Conservation (phyloP, 441 rosid species). For the Adansonia rubrostipa region DNA sequence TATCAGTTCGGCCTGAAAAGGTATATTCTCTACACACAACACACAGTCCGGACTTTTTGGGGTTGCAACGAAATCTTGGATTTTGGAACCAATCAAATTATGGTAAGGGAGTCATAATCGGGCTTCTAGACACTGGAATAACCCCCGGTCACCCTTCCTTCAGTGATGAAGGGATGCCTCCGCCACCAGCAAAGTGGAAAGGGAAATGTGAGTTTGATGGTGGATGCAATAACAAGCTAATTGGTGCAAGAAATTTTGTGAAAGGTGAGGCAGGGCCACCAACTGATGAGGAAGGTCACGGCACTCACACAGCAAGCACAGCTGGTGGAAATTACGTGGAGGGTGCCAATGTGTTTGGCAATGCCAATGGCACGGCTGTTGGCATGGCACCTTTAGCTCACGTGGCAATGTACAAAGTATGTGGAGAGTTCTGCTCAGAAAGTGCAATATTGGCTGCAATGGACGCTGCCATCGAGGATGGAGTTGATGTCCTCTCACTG, state of each 20-base stretch:
- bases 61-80: constrained; percentile 44
- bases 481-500: constrained; percentile 57
- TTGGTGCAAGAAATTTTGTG: constrained; percentile 48
- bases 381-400: constrained; percentile 86
- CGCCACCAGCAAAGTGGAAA: constrained; percentile 66
- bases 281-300: constrained; percentile 65
- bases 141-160: constrained; percentile 62
- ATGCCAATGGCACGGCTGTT: constrained; percentile 75
- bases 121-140: constrained; percentile 56
- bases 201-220: constrained; percentile 53
- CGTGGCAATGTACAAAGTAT: constrained; percentile 72
- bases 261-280: constrained; percentile 31
- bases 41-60: constrained; percentile 54
- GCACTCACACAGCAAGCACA: constrained; percentile 80
- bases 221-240: constrained; percentile 56
- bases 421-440: constrained; percentile 48
- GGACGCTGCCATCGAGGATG: constrained; percentile 55
- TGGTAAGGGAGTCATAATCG: constrained; percentile 60
- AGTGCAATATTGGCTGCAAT: constrained; percentile 52
- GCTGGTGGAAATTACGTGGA: constrained; percentile 66
- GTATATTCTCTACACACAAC: constrained; percentile 46
- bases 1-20: constrained; percentile 44
- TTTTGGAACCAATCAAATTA: constrained; percentile 43
- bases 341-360: constrained; percentile 60
- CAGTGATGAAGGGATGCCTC: constrained; percentile 45